These are phyloP conservation scores for Penicillium sp. DNA, from an alignment of 2,329 filamentous ascomycete genomes.

Conservation along the genomic window DNA sequence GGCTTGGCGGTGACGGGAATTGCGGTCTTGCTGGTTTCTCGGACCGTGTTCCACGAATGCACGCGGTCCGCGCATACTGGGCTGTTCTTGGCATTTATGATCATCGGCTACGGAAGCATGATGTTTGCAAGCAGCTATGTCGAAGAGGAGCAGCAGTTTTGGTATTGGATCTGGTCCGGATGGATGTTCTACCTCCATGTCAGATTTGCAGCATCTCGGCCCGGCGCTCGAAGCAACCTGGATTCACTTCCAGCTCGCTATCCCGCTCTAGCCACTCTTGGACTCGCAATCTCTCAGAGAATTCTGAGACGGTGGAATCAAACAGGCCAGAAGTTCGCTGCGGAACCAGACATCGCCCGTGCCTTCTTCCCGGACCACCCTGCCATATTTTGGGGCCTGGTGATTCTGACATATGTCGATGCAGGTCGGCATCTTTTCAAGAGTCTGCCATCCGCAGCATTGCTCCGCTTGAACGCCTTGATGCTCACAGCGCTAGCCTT, in stretches of 20 bases:
- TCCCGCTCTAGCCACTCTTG: slow-evolving; percentile 27
- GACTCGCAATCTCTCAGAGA: slow-evolving; percentile 59
- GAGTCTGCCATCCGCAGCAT: slow-evolving; percentile 24
- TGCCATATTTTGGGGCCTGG: slow-evolving; percentile 66
- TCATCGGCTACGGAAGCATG: slow-evolving; percentile 67
- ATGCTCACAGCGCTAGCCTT: slow-evolving; percentile 55
- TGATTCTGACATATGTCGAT: slow-evolving; percentile 64
- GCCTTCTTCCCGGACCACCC: slow-evolving; percentile 61
- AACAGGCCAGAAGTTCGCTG: slow-evolving; percentile 91
- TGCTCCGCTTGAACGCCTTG: slow-evolving; percentile 33
- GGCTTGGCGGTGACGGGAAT: slow-evolving; percentile 37
- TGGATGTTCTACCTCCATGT: slow-evolving; percentile 48
- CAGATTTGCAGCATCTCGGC: slow-evolving; percentile 18
- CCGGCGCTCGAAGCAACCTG: not conserved
- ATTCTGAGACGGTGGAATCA: slow-evolving; percentile 84
- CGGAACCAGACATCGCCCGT: slow-evolving; percentile 80
- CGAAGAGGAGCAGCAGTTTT: slow-evolving; percentile 97
- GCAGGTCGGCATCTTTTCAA: slow-evolving; percentile 45
- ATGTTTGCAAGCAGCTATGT: slow-evolving; percentile 99
- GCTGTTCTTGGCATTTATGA: slow-evolving; percentile 47
- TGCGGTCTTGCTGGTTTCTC: slow-evolving; percentile 40
- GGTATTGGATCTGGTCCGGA: slow-evolving; percentile 74
- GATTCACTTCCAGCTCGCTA: slow-evolving; percentile 2
- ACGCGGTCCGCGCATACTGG: slow-evolving; percentile 25
- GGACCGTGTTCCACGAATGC: slow-evolving; percentile 28